Evolutionary conservation across 257 asterid species (phyloP).

Genomic region (Solanum pinnatisectum): DNA sequence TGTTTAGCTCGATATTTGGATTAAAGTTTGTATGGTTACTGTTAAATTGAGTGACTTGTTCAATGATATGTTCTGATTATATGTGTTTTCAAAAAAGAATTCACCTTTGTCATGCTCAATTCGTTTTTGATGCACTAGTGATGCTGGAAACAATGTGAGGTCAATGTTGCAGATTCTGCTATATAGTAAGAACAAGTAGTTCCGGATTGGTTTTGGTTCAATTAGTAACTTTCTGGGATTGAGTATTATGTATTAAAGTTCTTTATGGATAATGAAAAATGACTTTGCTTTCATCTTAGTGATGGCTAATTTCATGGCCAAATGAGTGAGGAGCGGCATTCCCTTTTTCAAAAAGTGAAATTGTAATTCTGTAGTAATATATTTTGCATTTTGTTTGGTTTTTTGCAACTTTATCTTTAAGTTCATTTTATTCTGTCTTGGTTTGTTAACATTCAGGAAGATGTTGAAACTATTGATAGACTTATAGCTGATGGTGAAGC

Average conservation of each 20-base stretch:
- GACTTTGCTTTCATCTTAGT: neutral
- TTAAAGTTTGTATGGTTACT: neutral
- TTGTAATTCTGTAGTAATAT: neutral
- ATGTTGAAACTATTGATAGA: conserved; percentile 72
- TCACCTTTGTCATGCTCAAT: neutral
- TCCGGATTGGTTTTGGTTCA: neutral
- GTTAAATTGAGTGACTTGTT: neutral
- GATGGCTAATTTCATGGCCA: neutral
- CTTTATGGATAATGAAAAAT: neutral
- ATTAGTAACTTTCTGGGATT: neutral
- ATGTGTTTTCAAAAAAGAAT: neutral
- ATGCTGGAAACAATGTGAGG: neutral
- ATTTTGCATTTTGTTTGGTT: neutral
- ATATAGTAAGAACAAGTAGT: neutral
- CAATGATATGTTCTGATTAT: neutral
- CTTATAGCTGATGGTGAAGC: conserved; percentile 72
- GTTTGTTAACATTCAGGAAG: conserved; percentile 52
- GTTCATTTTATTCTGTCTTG: neutral
- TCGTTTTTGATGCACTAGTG: neutral
- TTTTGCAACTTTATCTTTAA: neutral
- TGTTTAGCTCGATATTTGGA: neutral
- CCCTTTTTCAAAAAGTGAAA: neutral
- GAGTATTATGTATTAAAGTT: neutral
- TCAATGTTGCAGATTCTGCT: neutral
- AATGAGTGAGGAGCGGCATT: neutral